phyloP scores from a whole-genome alignment of 768 basidiomycete species.

The Lenzites betulinus region DNA sequence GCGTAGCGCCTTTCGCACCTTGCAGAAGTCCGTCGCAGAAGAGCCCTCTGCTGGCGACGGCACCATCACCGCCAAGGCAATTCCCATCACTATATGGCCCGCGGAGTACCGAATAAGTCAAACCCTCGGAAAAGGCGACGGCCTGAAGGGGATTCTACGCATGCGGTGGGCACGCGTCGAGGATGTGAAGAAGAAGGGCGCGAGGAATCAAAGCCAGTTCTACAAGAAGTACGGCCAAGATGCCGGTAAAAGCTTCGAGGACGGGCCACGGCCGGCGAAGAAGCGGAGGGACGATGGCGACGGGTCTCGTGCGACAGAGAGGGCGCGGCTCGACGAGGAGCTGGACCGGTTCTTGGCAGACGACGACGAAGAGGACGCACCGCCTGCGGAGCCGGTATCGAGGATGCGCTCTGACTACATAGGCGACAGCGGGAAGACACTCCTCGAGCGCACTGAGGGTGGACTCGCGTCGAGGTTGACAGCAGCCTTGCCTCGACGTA shows the following conservation, averaged over 20 bases:
- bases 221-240: conserved; percentile 71
- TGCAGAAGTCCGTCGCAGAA: conserved; percentile 56
- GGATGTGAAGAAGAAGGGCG: conserved; percentile 80
- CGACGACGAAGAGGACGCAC: conserved; percentile 30
- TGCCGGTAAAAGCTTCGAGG: conserved; percentile 58
- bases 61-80: conserved; percentile 61
- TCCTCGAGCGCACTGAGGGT: conserved; percentile 54
- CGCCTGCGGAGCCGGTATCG: conserved; percentile 53
- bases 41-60: conserved; percentile 54
- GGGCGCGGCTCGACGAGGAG: conserved; percentile 61
- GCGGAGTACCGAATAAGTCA: conserved; percentile 75
- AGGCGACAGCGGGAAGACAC: conserved; percentile 48
- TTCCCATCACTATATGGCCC: conserved; percentile 78
- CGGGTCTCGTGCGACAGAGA: conserved; percentile 38
- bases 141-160: conserved; percentile 61
- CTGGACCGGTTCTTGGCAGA: conserved; percentile 68
- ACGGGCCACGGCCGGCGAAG: conserved; percentile 32
- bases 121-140: conserved; percentile 69
- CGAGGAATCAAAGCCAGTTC: conserved; percentile 72
- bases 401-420: conserved; percentile 73
- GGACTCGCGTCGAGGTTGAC: conserved; percentile 49
- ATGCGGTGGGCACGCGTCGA: conserved; percentile 76
- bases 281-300: conserved; percentile 38
- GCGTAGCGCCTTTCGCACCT: conserved; percentile 47
- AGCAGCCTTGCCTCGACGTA: conserved; percentile 47